Evolutionary conservation across 2,329 filamentous ascomycete species (phyloP), one percentile per base, ranked within the genome.

Genomic region (Macroventuria anomochaeta): DNA sequence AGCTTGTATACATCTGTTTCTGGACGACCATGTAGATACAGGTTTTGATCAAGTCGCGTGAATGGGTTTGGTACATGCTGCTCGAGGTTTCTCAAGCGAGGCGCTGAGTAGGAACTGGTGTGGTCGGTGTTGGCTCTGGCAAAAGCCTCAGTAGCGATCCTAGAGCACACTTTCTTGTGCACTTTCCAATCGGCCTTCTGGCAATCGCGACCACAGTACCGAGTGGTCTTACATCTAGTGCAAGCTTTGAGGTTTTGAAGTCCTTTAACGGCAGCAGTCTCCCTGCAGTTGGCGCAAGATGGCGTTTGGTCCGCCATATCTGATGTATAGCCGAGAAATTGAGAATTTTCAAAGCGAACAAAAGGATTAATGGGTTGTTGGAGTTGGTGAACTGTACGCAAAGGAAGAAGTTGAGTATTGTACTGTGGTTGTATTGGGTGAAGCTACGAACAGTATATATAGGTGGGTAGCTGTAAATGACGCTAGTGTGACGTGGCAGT

Each of bases 191-290:
- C 58, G 18, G 63, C 57, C 23, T 65, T 70, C 46, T 76, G 71
- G 50, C 71, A 75, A 13, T 68, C 65, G 39, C 61, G 63, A 33
- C 57, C 53, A 46, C 74, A 76, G 62, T 75, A 76, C n/a, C 20
- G 38, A 21, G 59, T 58, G 1, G 57, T 55, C 17, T 64, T 63
- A 64, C 73, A 76, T 48, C 62, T 59, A 5, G 61, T 55, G 49
- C 73, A 75, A n/a, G 21, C 26, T 26, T 66, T 61, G 26, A 72
- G 52, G 23, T 37, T 40, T 7, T 26, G 25, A 15, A 43, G 20
- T 13, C 61, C 53, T 7, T 11, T 34, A n/a, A 41, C 58, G 12
- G 43, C 46, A 15, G 46, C 55, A 18, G 65, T 62, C 43, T 67
- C 58, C 8, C 56, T 41, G 59, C 63, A 70, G 23, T 43, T 31